These are phyloP conservation scores for Saccharomycopsis capsularis DNA, from an alignment of 805 yeast species.

Conservation along the genomic window DNA sequence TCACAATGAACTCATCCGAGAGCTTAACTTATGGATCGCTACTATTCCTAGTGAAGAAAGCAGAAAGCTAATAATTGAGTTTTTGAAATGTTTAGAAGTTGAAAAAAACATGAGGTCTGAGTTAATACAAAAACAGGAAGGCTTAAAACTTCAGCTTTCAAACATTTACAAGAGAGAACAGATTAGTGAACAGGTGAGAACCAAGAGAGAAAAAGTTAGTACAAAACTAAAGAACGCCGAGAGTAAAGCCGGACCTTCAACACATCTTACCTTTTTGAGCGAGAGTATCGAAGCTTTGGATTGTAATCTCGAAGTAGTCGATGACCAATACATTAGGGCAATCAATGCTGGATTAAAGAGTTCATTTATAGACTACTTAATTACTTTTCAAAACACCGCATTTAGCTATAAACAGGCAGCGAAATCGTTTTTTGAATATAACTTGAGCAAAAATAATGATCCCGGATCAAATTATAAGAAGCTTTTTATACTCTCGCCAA, in stretches of 20 bases:
- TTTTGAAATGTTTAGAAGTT: constrained; percentile 32
- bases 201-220: constrained; percentile 33
- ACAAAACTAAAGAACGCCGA: constrained; percentile 32
- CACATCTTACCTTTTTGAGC: constrained; percentile 35
- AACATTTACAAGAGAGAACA: constrained; percentile 45
- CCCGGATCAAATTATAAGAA: neutral
- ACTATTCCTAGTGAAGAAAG: constrained; percentile 35
- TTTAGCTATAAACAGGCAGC: neutral
- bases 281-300: constrained; percentile 48
- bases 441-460: neutral
- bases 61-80: constrained; percentile 35
- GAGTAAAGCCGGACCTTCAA: constrained; percentile 40
- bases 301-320: constrained; percentile 45
- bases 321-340: constrained; percentile 43
- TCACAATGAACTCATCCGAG: constrained; percentile 34
- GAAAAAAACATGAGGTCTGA: constrained; percentile 34
- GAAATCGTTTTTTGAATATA: constrained; percentile 2
- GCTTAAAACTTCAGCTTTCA: constrained; percentile 36
- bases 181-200: constrained; percentile 36
- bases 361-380: constrained; percentile 39
- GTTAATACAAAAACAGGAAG: constrained; percentile 38
- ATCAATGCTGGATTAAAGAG: constrained; percentile 40
- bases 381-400: constrained; percentile 11
- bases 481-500: neutral
- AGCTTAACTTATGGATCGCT: constrained; percentile 37